These are phyloP conservation scores for Jaminaea rosea DNA, from an alignment of 1,284 basidiomycete genomes.

Conservation along the genomic window DNA sequence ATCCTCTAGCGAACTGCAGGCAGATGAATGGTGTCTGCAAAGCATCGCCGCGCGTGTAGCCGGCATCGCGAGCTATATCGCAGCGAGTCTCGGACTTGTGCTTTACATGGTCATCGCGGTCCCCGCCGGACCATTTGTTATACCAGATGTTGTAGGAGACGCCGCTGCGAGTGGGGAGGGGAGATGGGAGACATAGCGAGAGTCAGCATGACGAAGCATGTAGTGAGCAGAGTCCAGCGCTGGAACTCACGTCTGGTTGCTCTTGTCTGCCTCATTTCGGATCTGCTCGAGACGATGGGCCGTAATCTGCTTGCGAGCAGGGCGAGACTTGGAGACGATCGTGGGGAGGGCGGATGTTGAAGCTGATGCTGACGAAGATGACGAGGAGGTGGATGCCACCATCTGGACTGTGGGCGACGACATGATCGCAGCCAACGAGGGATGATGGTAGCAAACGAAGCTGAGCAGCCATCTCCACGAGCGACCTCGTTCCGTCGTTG, in stretches of 20 bases:
- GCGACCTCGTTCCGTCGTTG: no score
- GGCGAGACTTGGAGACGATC: slow-evolving; percentile 19
- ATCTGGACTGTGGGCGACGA: no score
- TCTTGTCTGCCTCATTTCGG: slow-evolving; percentile 27
- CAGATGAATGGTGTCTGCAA: slow-evolving; percentile 65
- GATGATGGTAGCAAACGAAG: no score
- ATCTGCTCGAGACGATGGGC: slow-evolving; percentile 26
- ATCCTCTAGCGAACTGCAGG: slow-evolving; percentile 89
- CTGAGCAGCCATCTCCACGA: no score
- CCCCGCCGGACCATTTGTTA: slow-evolving; percentile 79
- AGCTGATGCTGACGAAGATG: no score
- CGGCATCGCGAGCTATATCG: slow-evolving; percentile 75
- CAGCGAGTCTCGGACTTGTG: slow-evolving; percentile 83
- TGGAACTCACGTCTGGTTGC: slow-evolving; percentile 15
- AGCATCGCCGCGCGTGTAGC: slow-evolving; percentile 59
- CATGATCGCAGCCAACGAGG: no score
- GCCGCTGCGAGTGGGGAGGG: slow-evolving; percentile 5
- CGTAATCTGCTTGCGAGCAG: slow-evolving; percentile 41
- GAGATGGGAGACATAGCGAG: not conserved
- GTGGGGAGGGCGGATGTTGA: no score
- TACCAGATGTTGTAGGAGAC: slow-evolving; percentile 76
- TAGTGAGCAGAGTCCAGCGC: no score
- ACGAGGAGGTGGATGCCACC: no score
- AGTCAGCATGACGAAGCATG: not conserved
- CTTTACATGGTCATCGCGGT: slow-evolving; percentile 54